Evolutionary conservation across 2,329 filamentous ascomycete genomes (phyloP).

Genomic region (Hypoxylon sp.): DNA sequence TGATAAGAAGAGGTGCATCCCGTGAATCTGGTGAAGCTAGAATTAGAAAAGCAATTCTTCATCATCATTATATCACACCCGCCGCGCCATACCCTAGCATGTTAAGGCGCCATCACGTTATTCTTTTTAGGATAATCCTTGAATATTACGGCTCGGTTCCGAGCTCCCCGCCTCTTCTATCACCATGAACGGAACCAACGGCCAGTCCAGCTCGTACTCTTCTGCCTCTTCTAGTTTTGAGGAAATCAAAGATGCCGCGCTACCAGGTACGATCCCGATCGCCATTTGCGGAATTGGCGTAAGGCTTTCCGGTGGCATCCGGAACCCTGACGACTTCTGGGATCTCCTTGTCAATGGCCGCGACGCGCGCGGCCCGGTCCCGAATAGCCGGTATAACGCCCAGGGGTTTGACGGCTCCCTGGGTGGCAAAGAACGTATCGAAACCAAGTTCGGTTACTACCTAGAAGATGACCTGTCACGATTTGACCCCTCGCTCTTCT

Average conservation of each 20-base stretch:
- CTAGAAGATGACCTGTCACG: slow-evolving; percentile 43
- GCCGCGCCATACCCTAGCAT: slow-evolving; percentile 11
- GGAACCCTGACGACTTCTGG: slow-evolving; percentile 47
- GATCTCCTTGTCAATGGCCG: slow-evolving; percentile 49
- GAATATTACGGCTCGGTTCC: slow-evolving; percentile 10
- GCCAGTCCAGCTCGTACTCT: slow-evolving; percentile 23
- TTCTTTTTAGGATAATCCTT: slow-evolving; percentile 27
- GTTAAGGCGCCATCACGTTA: slow-evolving; percentile 7
- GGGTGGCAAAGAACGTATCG: slow-evolving; percentile 35
- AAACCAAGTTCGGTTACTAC: slow-evolving; percentile 43
- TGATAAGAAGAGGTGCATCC: slow-evolving; percentile 32
- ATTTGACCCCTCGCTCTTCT: slow-evolving; percentile 47
- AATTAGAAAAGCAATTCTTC: slow-evolving; percentile 14
- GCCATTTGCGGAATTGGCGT: slow-evolving; percentile 50
- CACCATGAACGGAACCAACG: slow-evolving; percentile 32
- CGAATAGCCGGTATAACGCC: slow-evolving; percentile 45
- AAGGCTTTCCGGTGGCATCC: slow-evolving; percentile 50
- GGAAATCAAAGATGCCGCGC: slow-evolving; percentile 34
- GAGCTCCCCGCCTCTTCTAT: neutral
- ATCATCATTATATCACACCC: slow-evolving; percentile 7
- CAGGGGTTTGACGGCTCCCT: slow-evolving; percentile 42
- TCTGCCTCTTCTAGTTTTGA: slow-evolving; percentile 38
- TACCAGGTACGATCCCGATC: slow-evolving; percentile 35
- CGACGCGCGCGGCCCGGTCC: slow-evolving; percentile 45
- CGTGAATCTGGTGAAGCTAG: slow-evolving; percentile 16